Conservation (phyloP, 441 rosid species). For the Populus hybrid region DNA sequence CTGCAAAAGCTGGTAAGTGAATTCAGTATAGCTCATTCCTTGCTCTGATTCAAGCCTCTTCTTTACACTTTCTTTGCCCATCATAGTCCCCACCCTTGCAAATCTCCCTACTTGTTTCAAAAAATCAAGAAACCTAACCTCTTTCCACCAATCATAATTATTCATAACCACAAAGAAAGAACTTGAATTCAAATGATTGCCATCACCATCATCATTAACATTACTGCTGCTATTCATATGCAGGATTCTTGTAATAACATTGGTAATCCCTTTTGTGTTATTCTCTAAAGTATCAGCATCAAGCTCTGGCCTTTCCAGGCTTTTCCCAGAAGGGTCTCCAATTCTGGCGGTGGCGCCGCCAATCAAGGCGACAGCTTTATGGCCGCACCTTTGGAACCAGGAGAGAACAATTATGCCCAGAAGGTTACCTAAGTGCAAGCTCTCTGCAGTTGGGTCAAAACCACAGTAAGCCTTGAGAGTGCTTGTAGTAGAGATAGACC, state of each 20-base stretch:
- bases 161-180: slow-evolving; percentile 45
- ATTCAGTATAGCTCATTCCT: slow-evolving; percentile 94
- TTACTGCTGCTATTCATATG: slow-evolving; percentile 9
- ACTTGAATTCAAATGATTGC: not conserved
- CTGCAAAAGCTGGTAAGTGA: slow-evolving; percentile 84
- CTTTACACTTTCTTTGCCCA: slow-evolving; percentile 86
- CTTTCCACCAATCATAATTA: slow-evolving; percentile 98
- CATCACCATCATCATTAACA: slow-evolving; percentile 10
- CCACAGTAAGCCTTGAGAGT: slow-evolving; percentile 78
- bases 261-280: slow-evolving; percentile 54
- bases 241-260: slow-evolving; percentile 45
- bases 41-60: slow-evolving; percentile 90
- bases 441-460: slow-evolving; percentile 94
- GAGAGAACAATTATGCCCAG: slow-evolving; percentile 89
- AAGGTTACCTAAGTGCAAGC: slow-evolving; percentile 88
- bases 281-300: slow-evolving; percentile 50
- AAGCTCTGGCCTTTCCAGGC: slow-evolving; percentile 86
- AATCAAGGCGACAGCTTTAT: slow-evolving; percentile 66
- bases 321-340: slow-evolving; percentile 97
- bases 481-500: slow-evolving; percentile 46
- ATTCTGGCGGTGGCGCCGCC: slow-evolving; percentile 95
- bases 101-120: slow-evolving; percentile 71
- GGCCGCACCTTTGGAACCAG: slow-evolving; percentile 92
- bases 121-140: slow-evolving; percentile 67
- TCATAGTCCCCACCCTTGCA: slow-evolving; percentile 86